Percentiles rank a stretch among this genome's conserved stretches.
Evolutionary conservation across 2,329 filamentous ascomycete species (phyloP).

Genomic region (Metarhizium brunneum): DNA sequence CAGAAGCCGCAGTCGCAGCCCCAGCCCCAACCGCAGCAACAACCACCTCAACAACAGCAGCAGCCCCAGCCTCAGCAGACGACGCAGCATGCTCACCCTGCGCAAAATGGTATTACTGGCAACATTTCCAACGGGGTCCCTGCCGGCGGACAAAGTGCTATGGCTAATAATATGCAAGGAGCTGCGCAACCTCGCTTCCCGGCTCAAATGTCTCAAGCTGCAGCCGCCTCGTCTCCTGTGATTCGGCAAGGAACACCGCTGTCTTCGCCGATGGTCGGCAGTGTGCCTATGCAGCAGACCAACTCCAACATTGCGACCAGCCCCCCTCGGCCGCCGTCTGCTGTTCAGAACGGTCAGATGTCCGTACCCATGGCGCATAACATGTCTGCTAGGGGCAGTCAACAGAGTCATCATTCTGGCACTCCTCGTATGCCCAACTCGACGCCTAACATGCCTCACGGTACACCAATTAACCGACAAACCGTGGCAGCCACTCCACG

Average conservation of each 20-base stretch:
- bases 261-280: conserved; percentile 56
- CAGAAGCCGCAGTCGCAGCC: conserved; percentile 9
- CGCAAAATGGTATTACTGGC: conserved; percentile 26
- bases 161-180: conserved; percentile 29
- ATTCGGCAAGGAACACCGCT: conserved; percentile 54
- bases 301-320: conserved; percentile 61
- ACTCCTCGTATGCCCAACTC: conserved; percentile 53
- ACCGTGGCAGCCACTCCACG: conserved; percentile 48
- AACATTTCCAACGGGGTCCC: conserved; percentile 30
- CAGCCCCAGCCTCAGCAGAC: conserved; percentile 14
- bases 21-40: conserved; percentile 1
- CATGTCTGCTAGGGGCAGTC: conserved; percentile 56
- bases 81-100: conserved; percentile 23
- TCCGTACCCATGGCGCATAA: conserved; percentile 49
- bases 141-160: conserved; percentile 19
- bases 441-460: conserved; percentile 52
- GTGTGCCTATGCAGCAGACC: conserved; percentile 54
- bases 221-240: conserved; percentile 57
- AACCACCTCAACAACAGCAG: not conserved
- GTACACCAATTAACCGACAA: conserved; percentile 47
- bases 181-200: conserved; percentile 38
- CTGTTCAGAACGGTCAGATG: conserved; percentile 51
- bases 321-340: conserved; percentile 57
- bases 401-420: conserved; percentile 55
- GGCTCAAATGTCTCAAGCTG: conserved; percentile 48